Base-by-base conservation (phyloP, 352 stramenopile genomes). In the Globisporangium alternatum region DNA sequence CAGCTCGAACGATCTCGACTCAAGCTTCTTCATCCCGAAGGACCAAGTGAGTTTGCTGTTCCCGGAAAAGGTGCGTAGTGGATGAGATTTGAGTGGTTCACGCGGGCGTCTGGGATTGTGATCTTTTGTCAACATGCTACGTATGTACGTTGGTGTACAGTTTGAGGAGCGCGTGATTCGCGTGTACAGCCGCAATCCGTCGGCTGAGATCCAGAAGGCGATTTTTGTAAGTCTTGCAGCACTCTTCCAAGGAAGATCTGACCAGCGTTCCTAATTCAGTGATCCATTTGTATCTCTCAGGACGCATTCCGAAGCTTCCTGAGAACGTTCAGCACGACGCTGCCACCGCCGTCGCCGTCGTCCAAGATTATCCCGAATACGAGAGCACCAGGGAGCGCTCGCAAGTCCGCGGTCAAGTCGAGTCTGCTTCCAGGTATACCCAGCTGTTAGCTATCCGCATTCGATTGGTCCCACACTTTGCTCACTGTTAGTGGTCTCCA, bases 121-220 rank as follows among this genome's bases (percentile, higher is more conserved):
- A 25, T 8, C 17, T 49, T 12, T 22, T 49, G 17, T 28, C 25
- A 39, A 55, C 51, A 22, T 22, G 43, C 8, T 22, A n/a, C 1
- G 5, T 30, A 30, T 35, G 8, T 41, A 10, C 48, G 6, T 19
- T 51, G 9, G 15, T 60, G 2, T 68, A 30, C 59, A 93, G 82
- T 95, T 92, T 71, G 83, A 95, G 73, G 86, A 95, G 66, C 81
- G 86, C 13, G 75, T 95, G 44, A 76, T 95, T 35, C 83, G 86
- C 28, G 76, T 95, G 17, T 95, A 89, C 69, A 90, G 84, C 56
- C 77, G 84, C 56, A 89, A 78, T 48, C 66, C 71, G 44, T 83
- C 79, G 17, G 62, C 65, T 1, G 56, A 67, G 33, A 70, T 90
- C 3, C 81, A 91, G 56, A 39, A 72, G 62, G 82, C 80, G 52